Evolutionary conservation across 2,329 filamentous ascomycete species (phyloP).

Genomic region (Hypomyces perniciosus): DNA sequence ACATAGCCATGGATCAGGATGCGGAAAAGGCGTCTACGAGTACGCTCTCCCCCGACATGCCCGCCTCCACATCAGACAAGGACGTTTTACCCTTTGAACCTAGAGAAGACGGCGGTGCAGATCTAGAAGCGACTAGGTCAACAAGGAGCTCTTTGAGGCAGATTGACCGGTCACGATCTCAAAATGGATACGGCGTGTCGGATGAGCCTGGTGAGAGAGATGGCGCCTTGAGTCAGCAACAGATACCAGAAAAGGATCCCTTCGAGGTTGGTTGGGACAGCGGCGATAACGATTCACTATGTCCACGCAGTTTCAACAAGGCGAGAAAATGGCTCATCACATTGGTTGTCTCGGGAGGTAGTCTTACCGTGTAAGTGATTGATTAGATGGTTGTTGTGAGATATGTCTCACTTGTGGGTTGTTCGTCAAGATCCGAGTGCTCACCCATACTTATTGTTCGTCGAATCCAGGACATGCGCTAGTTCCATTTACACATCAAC

Average conservation of each 20-base stretch:
- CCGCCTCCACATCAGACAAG: neutral
- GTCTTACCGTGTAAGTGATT: slow-evolving; percentile 71
- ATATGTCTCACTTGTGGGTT: too few species aligned
- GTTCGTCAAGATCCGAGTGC: neutral
- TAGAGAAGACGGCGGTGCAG: neutral
- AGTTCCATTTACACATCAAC: slow-evolving; percentile 87
- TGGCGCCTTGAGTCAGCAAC: slow-evolving; percentile 1
- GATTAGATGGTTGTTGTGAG: neutral
- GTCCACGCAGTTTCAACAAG: slow-evolving; percentile 62
- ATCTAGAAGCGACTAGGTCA: neutral
- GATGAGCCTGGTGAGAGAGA: slow-evolving; percentile 20
- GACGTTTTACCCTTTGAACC: neutral
- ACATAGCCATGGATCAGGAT: neutral
- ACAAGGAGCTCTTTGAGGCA: neutral
- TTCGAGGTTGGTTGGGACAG: slow-evolving; percentile 54
- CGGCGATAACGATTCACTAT: slow-evolving; percentile 63
- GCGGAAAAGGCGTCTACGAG: slow-evolving; percentile 7
- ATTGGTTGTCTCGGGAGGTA: slow-evolving; percentile 64
- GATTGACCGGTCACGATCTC: slow-evolving; percentile 26
- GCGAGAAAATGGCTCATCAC: slow-evolving; percentile 76
- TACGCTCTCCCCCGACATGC: slow-evolving; percentile 3
- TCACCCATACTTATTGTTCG: neutral
- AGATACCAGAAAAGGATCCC: slow-evolving; percentile 32
- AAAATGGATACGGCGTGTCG: slow-evolving; percentile 40
- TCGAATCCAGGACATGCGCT: slow-evolving; percentile 61